These are phyloP conservation scores for Herpotrichia juniperi DNA, from an alignment of 2,329 filamentous ascomycete species.

Conservation along the genomic window DNA sequence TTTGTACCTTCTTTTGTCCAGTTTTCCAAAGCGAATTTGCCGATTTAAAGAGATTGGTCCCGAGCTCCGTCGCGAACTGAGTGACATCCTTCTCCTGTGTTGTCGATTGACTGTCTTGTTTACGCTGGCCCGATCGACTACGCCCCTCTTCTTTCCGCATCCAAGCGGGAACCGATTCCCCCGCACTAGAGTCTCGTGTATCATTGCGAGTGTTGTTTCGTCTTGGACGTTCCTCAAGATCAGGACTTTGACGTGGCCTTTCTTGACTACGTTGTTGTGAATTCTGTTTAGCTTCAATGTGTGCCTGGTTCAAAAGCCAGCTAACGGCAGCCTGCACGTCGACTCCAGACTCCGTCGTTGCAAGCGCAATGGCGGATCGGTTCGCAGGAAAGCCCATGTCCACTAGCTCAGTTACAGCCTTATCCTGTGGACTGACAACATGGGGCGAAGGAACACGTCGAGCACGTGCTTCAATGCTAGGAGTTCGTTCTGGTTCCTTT, in stretches of 20 bases:
- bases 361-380: conserved; percentile 79
- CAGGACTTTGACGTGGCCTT: conserved; percentile 28
- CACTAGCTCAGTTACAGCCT: conserved; percentile 83
- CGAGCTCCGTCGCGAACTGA: conserved; percentile 81
- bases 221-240: conserved; percentile 29
- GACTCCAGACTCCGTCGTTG: conserved; percentile 76
- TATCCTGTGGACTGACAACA: conserved; percentile 66
- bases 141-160: conserved; percentile 64
- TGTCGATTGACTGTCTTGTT: conserved; percentile 62
- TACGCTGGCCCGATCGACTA: conserved; percentile 54
- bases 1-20: conserved; percentile 88
- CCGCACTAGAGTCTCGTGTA: conserved; percentile 38
- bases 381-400: conserved; percentile 94
- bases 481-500: conserved; percentile 29
- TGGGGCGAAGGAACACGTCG: conserved; percentile 24
- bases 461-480: conserved; percentile 11
- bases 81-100: conserved; percentile 74
- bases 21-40: conserved; percentile 96
- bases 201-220: conserved; percentile 28
- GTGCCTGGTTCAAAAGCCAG: conserved; percentile 89
- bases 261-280: conserved; percentile 47
- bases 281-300: conserved; percentile 80
- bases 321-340: conserved; percentile 88
- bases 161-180: conserved; percentile 63
- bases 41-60: conserved; percentile 86